phyloP scores from a whole-genome alignment of 1,284 basidiomycete genomes.

The Neonothopanus nambi region DNA sequence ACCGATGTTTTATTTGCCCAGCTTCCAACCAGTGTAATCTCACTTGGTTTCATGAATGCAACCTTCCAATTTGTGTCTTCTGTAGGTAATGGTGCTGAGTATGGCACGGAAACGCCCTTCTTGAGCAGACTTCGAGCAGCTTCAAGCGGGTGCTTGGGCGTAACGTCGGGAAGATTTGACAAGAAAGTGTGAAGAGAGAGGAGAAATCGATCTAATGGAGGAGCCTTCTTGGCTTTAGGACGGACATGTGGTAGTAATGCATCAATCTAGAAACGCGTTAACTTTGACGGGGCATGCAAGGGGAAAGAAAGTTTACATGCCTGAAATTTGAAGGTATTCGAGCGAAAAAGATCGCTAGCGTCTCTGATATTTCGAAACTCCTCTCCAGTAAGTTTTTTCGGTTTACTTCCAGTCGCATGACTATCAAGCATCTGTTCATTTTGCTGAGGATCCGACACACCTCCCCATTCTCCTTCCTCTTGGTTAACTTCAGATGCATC shows the following conservation, averaged over 20 bases:
- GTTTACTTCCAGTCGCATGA: slow-evolving; percentile 34
- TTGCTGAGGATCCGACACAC: slow-evolving; percentile 14
- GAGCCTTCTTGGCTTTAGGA: slow-evolving; percentile 58
- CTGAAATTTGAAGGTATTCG: slow-evolving; percentile 85
- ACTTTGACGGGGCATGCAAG: not conserved
- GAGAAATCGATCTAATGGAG: slow-evolving; percentile 65
- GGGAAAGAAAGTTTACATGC: slow-evolving; percentile 36
- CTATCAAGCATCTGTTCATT: slow-evolving; percentile 19
- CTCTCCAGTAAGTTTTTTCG: slow-evolving; percentile 52
- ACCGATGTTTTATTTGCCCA: slow-evolving; percentile 73
- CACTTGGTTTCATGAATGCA: slow-evolving; percentile 64
- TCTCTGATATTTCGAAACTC: slow-evolving; percentile 80
- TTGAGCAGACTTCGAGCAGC: slow-evolving; percentile 54
- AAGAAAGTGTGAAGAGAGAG: slow-evolving; percentile 62
- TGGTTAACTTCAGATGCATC: slow-evolving; percentile 21
- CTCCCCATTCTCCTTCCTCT: slow-evolving; percentile 30
- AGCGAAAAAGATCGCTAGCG: slow-evolving; percentile 78
- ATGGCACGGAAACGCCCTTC: slow-evolving; percentile 60
- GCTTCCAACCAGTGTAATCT: slow-evolving; percentile 72
- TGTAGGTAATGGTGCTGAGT: slow-evolving; percentile 62
- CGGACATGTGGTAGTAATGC: slow-evolving; percentile 77
- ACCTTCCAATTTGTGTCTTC: slow-evolving; percentile 79
- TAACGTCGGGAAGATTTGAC: slow-evolving; percentile 53
- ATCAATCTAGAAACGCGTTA: slow-evolving; percentile 60
- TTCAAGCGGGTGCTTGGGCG: slow-evolving; percentile 66